A percentile compares a stretch with the other conserved stretches of the same genome.
phyloP scores from a whole-genome alignment of 148 eudicot genomes.

The Camellia granthamiana region DNA sequence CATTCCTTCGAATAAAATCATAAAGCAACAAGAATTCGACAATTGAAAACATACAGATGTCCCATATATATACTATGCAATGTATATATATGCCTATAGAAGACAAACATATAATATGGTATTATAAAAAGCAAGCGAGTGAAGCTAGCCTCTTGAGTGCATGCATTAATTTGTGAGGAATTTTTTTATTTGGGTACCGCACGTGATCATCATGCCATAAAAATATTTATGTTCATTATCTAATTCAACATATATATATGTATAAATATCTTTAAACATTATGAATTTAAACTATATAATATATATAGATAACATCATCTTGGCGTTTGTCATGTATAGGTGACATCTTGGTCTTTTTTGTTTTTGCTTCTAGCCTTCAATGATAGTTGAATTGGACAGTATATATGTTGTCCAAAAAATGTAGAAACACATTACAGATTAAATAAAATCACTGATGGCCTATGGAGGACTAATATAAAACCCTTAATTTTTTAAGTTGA shows the following conservation, averaged over 20 bases:
- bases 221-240: no score
- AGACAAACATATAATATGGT: background rate
- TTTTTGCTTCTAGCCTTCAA: background rate
- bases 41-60: background rate
- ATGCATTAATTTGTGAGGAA: background rate
- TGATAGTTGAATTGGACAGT: background rate
- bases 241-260: no score
- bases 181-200: background rate
- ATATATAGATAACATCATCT: background rate
- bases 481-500: background rate
- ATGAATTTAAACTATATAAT: no score
- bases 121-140: background rate
- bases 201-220: background rate
- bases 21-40: no score
- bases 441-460: background rate
- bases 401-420: background rate
- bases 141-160: background rate
- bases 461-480: background rate
- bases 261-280: no score
- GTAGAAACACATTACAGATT: background rate
- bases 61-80: background rate
- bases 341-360: background rate
- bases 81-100: background rate
- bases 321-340: background rate
- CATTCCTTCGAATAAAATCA: background rate